Evolutionary conservation across 2,329 filamentous ascomycete species (phyloP), one percentile per base, ranked within the genome.

Genomic region (Fulvia fulva): DNA sequence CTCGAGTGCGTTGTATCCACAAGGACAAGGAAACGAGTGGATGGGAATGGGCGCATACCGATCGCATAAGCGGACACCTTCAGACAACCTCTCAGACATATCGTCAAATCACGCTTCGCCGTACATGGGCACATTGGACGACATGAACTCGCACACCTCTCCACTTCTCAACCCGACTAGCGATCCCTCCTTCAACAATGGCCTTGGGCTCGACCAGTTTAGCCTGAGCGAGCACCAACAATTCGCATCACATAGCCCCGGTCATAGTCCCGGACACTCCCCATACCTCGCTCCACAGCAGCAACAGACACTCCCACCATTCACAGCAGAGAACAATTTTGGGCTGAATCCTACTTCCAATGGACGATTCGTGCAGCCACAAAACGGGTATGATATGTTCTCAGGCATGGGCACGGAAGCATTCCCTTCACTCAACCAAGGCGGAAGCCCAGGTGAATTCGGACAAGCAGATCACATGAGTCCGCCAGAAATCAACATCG

Each of bases 401-500:
- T 74, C 76, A 9, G 73, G 72, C 55, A 73, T 75, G 8, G 69
- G 69, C 32, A 78, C 80, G 53, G 80, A 82, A 63, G 70, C 77
- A 2, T 80, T 80, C 55, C 76, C 78, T 3, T 74, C 79, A 53
- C 73, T 80, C 75, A 80, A 55, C 26, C 61, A 58, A 52, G 60
- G 62, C 7, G 64, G 63, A 25, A 71, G 68, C 49, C 70, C 68
- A n/a, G 64, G 65, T 28, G 88, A 92, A 1, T 26, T 57, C 71
- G 83, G 85, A 5, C 86, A 83, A 70, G 85, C 83, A 47, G 84
- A 87, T 51, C 83, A 89, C 65, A 94, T 96, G 87, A 88, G 88
- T 3, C 90, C 92, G n/a, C 92, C 92, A 0, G 90, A 92, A 53
- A 97, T 97, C 75, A 96, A 94, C 70, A 94, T 97, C 67, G 90